These are phyloP conservation scores for Agapanthus africanus DNA, from an alignment of 106 monocot species.

Conservation along the genomic window DNA sequence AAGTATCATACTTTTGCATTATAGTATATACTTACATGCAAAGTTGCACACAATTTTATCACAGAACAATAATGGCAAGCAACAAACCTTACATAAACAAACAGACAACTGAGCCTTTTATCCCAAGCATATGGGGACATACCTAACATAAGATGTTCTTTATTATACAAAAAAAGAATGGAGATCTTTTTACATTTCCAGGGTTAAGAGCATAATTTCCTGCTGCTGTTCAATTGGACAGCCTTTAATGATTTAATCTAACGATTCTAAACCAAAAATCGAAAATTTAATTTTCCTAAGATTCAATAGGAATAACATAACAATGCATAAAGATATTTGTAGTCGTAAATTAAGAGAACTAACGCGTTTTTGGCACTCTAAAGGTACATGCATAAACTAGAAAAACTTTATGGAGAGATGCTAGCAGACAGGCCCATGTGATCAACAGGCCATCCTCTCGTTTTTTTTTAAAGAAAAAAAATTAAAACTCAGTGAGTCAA, in stretches of 20 bases:
- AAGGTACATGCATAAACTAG: neutral
- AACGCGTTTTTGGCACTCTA: neutral
- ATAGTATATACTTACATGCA: neutral
- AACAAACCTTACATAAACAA: neutral
- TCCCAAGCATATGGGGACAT: no score
- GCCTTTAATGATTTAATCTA: neutral
- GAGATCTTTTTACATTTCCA: neutral
- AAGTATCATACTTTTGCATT: neutral
- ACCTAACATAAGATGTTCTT: no score
- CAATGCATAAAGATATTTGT: neutral
- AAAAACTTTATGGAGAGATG: neutral
- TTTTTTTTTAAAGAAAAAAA: neutral
- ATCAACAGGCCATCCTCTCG: neutral
- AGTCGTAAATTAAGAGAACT: neutral
- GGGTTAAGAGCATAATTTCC: neutral
- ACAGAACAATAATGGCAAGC: neutral
- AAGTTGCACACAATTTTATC: constrained; percentile 1
- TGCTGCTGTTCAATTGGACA: constrained; percentile 6
- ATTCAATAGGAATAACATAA: neutral
- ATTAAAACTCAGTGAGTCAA: neutral
- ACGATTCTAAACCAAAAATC: neutral
- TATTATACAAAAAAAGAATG: neutral
- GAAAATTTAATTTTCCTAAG: neutral
- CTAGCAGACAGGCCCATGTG: neutral
- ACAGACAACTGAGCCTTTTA: no score